Evolutionary conservation across 2,329 filamentous ascomycete species (phyloP).

Genomic region (Aspergillus latus): DNA sequence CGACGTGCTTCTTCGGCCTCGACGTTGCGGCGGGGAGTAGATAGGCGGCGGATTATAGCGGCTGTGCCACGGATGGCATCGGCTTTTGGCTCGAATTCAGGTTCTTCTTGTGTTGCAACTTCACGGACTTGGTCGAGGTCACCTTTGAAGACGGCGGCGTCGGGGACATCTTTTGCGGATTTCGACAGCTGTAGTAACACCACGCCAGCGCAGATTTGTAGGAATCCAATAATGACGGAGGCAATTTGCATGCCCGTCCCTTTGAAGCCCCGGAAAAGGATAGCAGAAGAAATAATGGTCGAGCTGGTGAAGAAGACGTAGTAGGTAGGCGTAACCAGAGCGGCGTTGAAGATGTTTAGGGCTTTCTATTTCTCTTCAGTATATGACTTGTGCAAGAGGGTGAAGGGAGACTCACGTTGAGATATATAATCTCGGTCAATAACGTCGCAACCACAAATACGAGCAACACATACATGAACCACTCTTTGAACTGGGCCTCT

Average conservation of each 20-base stretch:
- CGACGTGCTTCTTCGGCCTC: slow-evolving; percentile 77
- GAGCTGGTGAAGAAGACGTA: slow-evolving; percentile 98
- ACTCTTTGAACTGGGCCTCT: slow-evolving; percentile 88
- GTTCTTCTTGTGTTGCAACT: slow-evolving; percentile 90
- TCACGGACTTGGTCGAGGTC: slow-evolving; percentile 94
- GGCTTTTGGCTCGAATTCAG: slow-evolving; percentile 94
- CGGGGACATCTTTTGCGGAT: slow-evolving; percentile 94
- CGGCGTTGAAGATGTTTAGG: slow-evolving; percentile 93
- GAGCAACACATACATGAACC: slow-evolving; percentile 91
- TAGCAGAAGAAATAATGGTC: slow-evolving; percentile 89
- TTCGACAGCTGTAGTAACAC: slow-evolving; percentile 92
- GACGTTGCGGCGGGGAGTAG: slow-evolving; percentile 70
- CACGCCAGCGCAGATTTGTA: slow-evolving; percentile 90
- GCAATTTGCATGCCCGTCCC: slow-evolving; percentile 76
- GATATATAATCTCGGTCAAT: slow-evolving; percentile 87
- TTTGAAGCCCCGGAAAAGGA: slow-evolving; percentile 92
- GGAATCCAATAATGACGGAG: slow-evolving; percentile 88
- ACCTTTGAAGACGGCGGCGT: slow-evolving; percentile 85
- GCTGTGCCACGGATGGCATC: slow-evolving; percentile 91
- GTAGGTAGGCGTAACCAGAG: slow-evolving; percentile 95
- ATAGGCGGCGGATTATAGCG: slow-evolving; percentile 82
- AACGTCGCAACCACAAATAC: slow-evolving; percentile 86
- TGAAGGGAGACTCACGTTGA: slow-evolving; percentile 71
- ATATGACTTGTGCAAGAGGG: not conserved
- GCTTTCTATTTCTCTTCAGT: slow-evolving; percentile 72